Percentiles rank a stretch among this genome's conserved stretches.
Evolutionary conservation across 352 stramenopile genomes (phyloP).

Genomic region (Phytophthora sansomeana): DNA sequence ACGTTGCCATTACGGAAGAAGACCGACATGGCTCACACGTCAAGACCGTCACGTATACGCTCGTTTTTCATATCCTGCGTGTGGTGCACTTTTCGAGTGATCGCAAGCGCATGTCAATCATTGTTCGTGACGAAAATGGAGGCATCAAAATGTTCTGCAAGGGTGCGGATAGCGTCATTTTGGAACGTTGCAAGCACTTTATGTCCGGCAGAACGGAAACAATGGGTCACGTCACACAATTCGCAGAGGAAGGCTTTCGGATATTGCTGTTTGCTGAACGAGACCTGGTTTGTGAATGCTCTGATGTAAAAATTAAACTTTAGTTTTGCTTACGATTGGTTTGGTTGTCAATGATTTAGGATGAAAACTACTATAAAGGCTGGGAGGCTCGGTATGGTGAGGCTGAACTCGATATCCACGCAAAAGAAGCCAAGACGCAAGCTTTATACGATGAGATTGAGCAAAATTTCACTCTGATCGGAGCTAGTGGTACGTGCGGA

Average conservation of each 20-base stretch:
- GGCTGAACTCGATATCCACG: slow-evolving; percentile 75
- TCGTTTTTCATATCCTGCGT: slow-evolving; percentile 73
- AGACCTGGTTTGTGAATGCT: slow-evolving; percentile 55
- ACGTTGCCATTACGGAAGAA: slow-evolving; percentile 74
- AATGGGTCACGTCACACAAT: slow-evolving; percentile 83
- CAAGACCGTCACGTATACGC: slow-evolving; percentile 72
- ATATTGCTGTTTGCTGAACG: slow-evolving; percentile 88
- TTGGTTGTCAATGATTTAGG: slow-evolving; percentile 39
- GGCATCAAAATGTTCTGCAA: slow-evolving; percentile 82
- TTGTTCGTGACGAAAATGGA: slow-evolving; percentile 65
- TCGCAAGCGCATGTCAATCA: slow-evolving; percentile 86
- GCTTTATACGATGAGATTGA: slow-evolving; percentile 84
- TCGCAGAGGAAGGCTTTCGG: slow-evolving; percentile 85
- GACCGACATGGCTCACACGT: slow-evolving; percentile 56
- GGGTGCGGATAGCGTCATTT: slow-evolving; percentile 79
- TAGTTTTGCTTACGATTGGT: background rate
- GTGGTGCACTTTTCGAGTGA: slow-evolving; percentile 83
- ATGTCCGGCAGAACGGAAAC: slow-evolving; percentile 59
- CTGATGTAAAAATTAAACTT: background rate
- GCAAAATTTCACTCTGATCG: slow-evolving; percentile 81
- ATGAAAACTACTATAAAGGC: slow-evolving; percentile 68
- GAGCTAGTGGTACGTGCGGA: slow-evolving; percentile 71
- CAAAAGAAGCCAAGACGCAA: slow-evolving; percentile 69
- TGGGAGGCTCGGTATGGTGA: slow-evolving; percentile 77
- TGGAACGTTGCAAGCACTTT: slow-evolving; percentile 73